Evolutionary conservation across 1,139 yeast species (phyloP), one percentile per base, ranked within the genome.

Genomic region (Pichia sp.): DNA sequence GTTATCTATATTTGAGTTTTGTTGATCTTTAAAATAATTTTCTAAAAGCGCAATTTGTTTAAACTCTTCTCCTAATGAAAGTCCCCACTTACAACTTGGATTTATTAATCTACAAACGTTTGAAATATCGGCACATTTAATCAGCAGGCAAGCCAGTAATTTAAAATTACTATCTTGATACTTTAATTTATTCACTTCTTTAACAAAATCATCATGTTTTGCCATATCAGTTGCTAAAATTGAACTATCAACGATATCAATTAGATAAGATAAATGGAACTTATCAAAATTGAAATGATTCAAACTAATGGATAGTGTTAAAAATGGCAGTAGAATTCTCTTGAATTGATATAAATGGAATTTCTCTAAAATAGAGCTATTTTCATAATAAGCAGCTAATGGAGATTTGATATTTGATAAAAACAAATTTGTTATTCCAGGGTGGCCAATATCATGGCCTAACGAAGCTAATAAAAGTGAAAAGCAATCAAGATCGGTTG

Each of bases 371-470:
- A 86, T 85, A 12, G 92, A 82, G 50, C 79, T 69, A 55, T 80
- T 82, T 50, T 80, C 72, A 67, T 80, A 88, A 18, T 78, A 61
- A 47, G 67, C 65, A 2, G 94, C 79, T 25, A 87, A 71, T 9
- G 90, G 89, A 0, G 95, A 76, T n/a, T 74, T 66, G 57, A 79
- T 66, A 51, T 76, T 71, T 30, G 75, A 72, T 67, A 90, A 69
- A 55, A 88, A 82, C 40, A 80, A 79, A 65, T 89, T 88, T 13
- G 95, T 88, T 20, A 89, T 82, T 1, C 97, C 98, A 0, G 98
- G 97, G 65, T 92, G 98, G 22, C 96, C 96, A 30, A 87, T 82
- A 66, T 92, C 98, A 66, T 92, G 98, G 43, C 98, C 97, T 44
- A 90, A 69, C 1, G 96, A 95, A 1, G 96, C 87, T 24, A 89